Evolutionary conservation across 2,329 filamentous ascomycete genomes (phyloP), one percentile per base, ranked within the genome.

Genomic region (Tolypocladium tundrense): DNA sequence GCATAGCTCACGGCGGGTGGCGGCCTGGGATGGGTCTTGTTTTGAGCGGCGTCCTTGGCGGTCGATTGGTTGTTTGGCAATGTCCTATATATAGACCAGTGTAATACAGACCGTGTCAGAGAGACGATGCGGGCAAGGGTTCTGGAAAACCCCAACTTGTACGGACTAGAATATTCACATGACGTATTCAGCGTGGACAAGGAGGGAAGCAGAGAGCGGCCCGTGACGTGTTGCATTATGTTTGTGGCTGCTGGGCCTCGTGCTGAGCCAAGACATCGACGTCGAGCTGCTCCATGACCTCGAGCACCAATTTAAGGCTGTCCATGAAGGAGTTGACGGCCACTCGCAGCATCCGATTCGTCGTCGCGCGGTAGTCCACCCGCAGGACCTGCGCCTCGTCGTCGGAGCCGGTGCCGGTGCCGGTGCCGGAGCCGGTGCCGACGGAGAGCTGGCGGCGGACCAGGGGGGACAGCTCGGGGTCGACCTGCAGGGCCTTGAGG

Each of bases 311-410:
- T 56, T 85, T 84, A 58, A 97, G 72, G 65, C 88, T 95, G 67
- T 97, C 93, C 80, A 97, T 91, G 73, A 97, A 97, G 11, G 91
- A 91, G 74, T 97, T 97, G 58, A 97, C 92, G 3, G 93, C 90
- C 2, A 99, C 94, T 51, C 94, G 87, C 59, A 99, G 80, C 93
- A 97, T 97, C 64, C 94, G 87, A 70, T 97, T 96, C 24, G 94
- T 97, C 0, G 91, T 91, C 1, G 94, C 94, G 57, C 80, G 82
- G 74, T 97, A 97, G 60, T 88, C 82, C 11, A 90, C 88, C 60
- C 81, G 79, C 54, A 97, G 77, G 5, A 92, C 73, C 27, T 68
- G 73, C 21, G 70, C 66, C 45, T 69, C 68, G 35, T 63, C 59
- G 31, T 60, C 58, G 21, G 21, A 24, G 24, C 24, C 3, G 10